Percentiles rank a stretch among this genome's conserved stretches.
These are phyloP conservation scores for Trametes punicea DNA, from an alignment of 768 basidiomycete genomes.

Conservation along the genomic window DNA sequence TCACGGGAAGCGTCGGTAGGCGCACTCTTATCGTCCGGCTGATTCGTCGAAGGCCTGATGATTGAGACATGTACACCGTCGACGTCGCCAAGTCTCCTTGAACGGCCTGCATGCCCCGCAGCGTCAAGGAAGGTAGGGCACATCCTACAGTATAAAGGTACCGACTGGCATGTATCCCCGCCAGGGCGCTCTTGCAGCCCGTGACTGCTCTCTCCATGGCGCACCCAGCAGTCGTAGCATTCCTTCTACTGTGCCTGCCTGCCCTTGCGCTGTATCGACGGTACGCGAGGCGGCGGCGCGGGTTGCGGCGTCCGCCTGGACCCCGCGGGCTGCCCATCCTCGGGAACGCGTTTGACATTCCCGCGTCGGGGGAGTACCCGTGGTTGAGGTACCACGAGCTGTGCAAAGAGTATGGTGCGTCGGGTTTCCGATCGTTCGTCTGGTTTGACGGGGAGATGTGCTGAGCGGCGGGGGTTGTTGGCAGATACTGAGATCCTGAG, in stretches of 20 bases:
- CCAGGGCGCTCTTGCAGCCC: no score
- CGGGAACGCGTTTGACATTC: constrained; percentile 24
- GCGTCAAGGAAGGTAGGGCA: no score
- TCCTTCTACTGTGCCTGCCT: background rate
- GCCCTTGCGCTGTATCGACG: background rate
- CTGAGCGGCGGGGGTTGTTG: background rate
- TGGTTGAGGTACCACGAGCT: constrained; percentile 18
- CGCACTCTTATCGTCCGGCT: no score
- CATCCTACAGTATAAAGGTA: no score
- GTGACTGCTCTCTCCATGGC: background rate
- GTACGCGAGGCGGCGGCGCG: background rate
- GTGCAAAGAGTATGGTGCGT: constrained; percentile 21
- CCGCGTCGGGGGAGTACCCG: constrained; percentile 7
- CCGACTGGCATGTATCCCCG: no score
- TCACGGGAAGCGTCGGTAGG: no score
- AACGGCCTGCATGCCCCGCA: no score
- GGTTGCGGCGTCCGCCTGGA: constrained; percentile 17
- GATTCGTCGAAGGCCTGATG: no score
- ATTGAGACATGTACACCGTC: no score
- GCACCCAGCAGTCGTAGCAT: background rate
- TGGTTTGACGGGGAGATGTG: background rate
- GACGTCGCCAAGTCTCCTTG: no score
- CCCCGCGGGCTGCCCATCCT: constrained; percentile 20
- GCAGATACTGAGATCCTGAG: constrained; percentile 20
- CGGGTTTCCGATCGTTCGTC: background rate